phyloP scores from a whole-genome alignment of 2,329 filamentous ascomycete species.

The Dissoconium aciculare region DNA sequence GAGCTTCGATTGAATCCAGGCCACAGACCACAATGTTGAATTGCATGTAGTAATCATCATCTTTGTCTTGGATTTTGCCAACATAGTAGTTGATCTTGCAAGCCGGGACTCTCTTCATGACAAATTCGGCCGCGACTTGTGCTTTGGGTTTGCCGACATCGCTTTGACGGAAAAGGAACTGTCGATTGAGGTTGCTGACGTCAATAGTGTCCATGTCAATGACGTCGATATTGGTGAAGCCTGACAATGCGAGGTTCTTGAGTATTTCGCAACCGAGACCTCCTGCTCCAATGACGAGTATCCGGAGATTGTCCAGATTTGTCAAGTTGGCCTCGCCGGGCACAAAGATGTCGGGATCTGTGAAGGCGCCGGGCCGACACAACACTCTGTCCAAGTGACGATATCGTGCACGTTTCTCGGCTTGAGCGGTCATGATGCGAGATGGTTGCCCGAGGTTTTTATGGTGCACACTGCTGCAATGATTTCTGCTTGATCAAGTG shows the following conservation, averaged over 20 bases:
- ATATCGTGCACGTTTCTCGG: no score
- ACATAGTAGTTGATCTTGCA: slow-evolving; percentile 91
- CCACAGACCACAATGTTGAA: slow-evolving; percentile 91
- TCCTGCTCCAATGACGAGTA: slow-evolving; percentile 60
- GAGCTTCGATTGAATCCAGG: slow-evolving; percentile 88
- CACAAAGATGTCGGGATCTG: slow-evolving; percentile 39
- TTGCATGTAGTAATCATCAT: slow-evolving; percentile 91
- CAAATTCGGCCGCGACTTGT: slow-evolving; percentile 79
- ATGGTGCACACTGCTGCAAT: no score
- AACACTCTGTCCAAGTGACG: slow-evolving; percentile 72
- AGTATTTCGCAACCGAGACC: slow-evolving; percentile 92
- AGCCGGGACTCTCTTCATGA: slow-evolving; percentile 75
- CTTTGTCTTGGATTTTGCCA: slow-evolving; percentile 90
- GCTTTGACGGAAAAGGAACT: slow-evolving; percentile 83
- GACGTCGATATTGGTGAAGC: slow-evolving; percentile 93
- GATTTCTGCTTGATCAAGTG: no score
- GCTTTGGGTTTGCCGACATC: slow-evolving; percentile 93
- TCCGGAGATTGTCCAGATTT: slow-evolving; percentile 51
- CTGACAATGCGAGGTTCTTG: slow-evolving; percentile 87
- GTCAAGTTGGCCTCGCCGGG: slow-evolving; percentile 38
- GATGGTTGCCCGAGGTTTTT: no score
- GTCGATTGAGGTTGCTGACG: slow-evolving; percentile 92
- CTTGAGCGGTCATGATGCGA: no score
- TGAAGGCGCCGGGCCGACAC: slow-evolving; percentile 63
- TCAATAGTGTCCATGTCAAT: slow-evolving; percentile 99